phyloP scores from a whole-genome alignment of 768 basidiomycete genomes.

The Pilatotrama ljubarskyi region DNA sequence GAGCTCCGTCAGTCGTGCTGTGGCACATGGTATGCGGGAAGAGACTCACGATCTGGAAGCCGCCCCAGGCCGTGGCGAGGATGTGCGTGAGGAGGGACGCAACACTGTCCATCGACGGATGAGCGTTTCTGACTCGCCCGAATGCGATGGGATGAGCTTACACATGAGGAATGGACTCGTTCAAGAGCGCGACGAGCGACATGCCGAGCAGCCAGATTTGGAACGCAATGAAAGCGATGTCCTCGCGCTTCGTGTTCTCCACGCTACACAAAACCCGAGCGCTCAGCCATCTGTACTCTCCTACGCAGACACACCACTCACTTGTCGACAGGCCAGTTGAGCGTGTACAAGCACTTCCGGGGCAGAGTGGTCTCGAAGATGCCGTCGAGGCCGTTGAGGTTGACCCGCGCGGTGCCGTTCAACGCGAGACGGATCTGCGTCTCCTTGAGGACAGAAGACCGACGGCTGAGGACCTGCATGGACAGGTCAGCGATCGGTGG shows the following conservation, averaged over 20 bases:
- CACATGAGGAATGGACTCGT: slow-evolving; percentile 83
- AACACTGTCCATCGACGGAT: slow-evolving; percentile 34
- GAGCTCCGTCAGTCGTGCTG: not conserved
- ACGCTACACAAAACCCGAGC: slow-evolving; percentile 44
- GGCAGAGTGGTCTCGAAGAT: slow-evolving; percentile 42
- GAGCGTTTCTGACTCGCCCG: no score
- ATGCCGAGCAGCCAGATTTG: slow-evolving; percentile 81
- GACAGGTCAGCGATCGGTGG: not conserved
- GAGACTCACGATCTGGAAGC: slow-evolving; percentile 52
- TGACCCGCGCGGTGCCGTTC: slow-evolving; percentile 25
- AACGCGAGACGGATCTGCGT: slow-evolving; percentile 2
- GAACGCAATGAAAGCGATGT: slow-evolving; percentile 75
- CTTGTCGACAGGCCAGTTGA: slow-evolving; percentile 73
- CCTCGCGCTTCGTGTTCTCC: slow-evolving; percentile 72
- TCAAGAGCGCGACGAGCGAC: slow-evolving; percentile 67
- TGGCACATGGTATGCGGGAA: not conserved
- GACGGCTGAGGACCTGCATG: not conserved
- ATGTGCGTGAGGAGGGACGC: slow-evolving; percentile 75
- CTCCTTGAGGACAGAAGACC: not conserved
- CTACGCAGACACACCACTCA: slow-evolving; percentile 39
- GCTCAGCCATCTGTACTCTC: no score
- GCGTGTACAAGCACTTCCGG: slow-evolving; percentile 52
- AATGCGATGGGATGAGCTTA: slow-evolving; percentile 24
- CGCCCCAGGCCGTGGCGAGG: slow-evolving; percentile 72
- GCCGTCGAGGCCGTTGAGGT: slow-evolving; percentile 35